Evolutionary conservation across 2,329 filamentous ascomycete species (phyloP), one percentile per base, ranked within the genome.

Genomic region (Helminthosporium solani): DNA sequence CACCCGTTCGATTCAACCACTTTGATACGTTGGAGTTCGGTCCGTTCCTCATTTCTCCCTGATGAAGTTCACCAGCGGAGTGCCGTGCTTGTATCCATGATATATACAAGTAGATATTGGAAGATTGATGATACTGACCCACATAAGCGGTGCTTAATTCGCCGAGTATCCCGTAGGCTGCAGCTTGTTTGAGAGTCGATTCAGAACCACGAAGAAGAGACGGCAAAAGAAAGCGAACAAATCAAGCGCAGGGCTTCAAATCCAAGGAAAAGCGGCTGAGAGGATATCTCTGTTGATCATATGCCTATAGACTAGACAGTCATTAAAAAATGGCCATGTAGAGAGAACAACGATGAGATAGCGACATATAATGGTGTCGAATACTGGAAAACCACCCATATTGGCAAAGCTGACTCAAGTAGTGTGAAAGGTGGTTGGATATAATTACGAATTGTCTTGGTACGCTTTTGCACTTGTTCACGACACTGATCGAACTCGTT

Each of bases 131-230:
- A 73, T 60, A 2, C 58, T 70, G 15, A 63, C 61, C 46, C 72
- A 76, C 56, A 76, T 73, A 1, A 56, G 60, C 20, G 67, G 55
- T 33, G 64, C 66, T 70, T 72, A 76, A 49, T 76, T 76, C 70
- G 75, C 74, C 3, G 62, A 69, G 5, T 16, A 21, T 12, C 31
- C 9, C 3, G 46, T 44, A 6, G 43, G 19, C 9, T 37, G 42
- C n/a, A 39, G 28, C 16, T 25, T n/a, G 11, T 48, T 34, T 0
- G 73, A 72, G 44, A 75, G 75, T 40, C 74, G 74, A 2, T 63
- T 57, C 42, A 75, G 73, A 2, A 74, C 44, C 36, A 72, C 72
- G 3, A 71, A 46, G 0, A 68, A 64, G 3, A 63, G 34, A 5
- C 72, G 51, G 43, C 70, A 75, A 0, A 54, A 46, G 37, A 75